A percentile compares a stretch with the other conserved stretches of the same genome.
These are phyloP conservation scores for Nicotiana sylvestris DNA, from an alignment of 257 asterid species.

Conservation along the genomic window DNA sequence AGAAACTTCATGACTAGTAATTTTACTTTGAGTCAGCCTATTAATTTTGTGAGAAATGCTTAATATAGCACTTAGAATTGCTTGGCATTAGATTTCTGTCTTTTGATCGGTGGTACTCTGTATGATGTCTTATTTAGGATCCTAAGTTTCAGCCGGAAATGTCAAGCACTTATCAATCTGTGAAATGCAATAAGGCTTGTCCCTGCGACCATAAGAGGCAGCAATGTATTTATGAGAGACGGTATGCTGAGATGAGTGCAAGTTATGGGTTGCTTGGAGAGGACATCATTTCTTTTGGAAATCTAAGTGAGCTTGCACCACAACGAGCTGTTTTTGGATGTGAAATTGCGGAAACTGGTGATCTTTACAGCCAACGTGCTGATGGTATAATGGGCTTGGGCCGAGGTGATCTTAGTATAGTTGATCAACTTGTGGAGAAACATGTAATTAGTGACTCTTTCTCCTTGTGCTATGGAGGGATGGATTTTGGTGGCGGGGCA, in stretches of 20 bases:
- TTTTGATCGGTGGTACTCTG: neutral
- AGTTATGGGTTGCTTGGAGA: constrained; percentile 88
- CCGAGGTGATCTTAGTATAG: constrained; percentile 89
- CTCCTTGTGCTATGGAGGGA: constrained; percentile 94
- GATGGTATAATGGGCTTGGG: constrained; percentile 98
- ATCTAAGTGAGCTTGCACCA: constrained; percentile 72
- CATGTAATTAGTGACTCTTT: constrained; percentile 81
- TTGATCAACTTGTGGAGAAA: constrained; percentile 88
- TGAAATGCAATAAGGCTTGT: constrained; percentile 75
- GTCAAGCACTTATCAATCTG: constrained; percentile 66
- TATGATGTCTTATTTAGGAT: constrained; percentile 39
- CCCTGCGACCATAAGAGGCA: constrained; percentile 64
- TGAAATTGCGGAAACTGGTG: constrained; percentile 87
- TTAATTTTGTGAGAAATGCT: neutral
- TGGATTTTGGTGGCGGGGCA: constrained; percentile 95
- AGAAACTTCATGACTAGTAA: neutral
- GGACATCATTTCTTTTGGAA: constrained; percentile 86
- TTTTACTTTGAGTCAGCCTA: neutral
- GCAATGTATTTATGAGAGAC: constrained; percentile 76
- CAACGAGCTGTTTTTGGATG: constrained; percentile 92
- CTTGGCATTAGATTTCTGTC: neutral
- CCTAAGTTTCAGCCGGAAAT: constrained; percentile 76
- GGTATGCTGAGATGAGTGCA: constrained; percentile 93
- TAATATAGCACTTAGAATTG: neutral
- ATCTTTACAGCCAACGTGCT: constrained; percentile 91